Evolutionary conservation across 2,329 filamentous ascomycete genomes (phyloP).

Genomic region (Aspergillus sp.): DNA sequence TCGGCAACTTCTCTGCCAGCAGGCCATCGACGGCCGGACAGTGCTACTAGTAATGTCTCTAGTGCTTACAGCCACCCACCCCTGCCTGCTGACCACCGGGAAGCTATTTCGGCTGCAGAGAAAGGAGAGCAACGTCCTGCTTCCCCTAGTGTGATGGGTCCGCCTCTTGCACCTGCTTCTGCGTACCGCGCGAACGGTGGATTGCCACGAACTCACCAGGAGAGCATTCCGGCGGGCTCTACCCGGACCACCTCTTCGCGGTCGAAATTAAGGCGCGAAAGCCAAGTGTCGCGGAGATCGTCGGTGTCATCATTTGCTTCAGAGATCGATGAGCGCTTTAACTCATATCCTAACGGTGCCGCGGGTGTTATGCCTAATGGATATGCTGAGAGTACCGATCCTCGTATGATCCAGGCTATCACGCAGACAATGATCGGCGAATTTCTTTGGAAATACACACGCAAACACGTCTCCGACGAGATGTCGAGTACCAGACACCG

Average conservation of each 20-base stretch:
- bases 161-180: conserved; percentile 74
- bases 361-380: conserved; percentile 39
- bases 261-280: conserved; percentile 41
- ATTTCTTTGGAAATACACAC: conserved; percentile 97
- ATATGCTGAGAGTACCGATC: conserved; percentile 69
- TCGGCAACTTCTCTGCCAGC: conserved; percentile 24
- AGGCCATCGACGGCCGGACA: conserved; percentile 55
- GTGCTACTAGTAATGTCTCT: conserved; percentile 58
- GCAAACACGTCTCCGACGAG: conserved; percentile 80
- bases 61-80: conserved; percentile 54
- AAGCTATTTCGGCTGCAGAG: conserved; percentile 71
- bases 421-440: conserved; percentile 99
- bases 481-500: conserved; percentile 85
- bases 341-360: conserved; percentile 52
- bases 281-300: conserved; percentile 55
- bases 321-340: conserved; percentile 85
- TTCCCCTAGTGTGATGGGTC: conserved; percentile 59
- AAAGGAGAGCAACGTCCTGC: conserved; percentile 41
- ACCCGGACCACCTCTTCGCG: conserved; percentile 50
- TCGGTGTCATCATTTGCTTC: conserved; percentile 94
- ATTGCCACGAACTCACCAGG: conserved; percentile 53
- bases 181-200: conserved; percentile 48
- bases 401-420: conserved; percentile 97
- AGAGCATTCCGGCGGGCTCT: conserved; percentile 38
- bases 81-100: conserved; percentile 71